These are phyloP conservation scores for Bryum argenteum DNA, from an alignment of 225 moss, liverwort and hornwort species.

Conservation along the genomic window DNA sequence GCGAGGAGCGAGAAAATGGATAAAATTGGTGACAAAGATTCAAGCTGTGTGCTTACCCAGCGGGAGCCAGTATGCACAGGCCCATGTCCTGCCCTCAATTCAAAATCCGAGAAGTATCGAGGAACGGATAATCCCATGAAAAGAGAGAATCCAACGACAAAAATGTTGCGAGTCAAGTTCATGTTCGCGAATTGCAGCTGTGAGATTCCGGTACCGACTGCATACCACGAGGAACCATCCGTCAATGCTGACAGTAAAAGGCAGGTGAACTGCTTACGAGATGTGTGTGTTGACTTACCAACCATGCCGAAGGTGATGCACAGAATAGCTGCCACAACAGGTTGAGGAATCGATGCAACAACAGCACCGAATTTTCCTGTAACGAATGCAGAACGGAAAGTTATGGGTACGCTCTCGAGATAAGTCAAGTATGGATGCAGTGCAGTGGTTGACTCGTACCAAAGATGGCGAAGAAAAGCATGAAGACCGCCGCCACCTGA, in stretches of 20 bases:
- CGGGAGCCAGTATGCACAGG: conserved; percentile 69
- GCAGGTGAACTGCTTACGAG: not conserved
- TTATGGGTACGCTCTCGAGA: too few relatives aligned
- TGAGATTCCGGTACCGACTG: conserved; percentile 75
- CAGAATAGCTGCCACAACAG: conserved; percentile 52
- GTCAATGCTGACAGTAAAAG: not conserved
- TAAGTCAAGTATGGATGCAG: not conserved
- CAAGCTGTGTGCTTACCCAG: conserved; percentile 49
- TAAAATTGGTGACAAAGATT: not conserved
- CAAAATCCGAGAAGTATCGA: conserved; percentile 65
- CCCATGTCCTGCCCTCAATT: conserved; percentile 64
- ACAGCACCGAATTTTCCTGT: conserved; percentile 50
- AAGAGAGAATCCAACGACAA: conserved; percentile 72
- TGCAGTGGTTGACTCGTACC: conserved; percentile 10
- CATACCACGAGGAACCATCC: conserved; percentile 17
- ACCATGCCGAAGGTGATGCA: conserved; percentile 53
- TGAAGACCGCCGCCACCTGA: conserved; percentile 54
- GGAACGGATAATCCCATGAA: conserved; percentile 79
- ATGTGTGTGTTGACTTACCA: conserved; percentile 23
- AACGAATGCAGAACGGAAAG: not conserved
- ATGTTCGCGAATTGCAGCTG: conserved; percentile 63
- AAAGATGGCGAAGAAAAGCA: conserved; percentile 50
- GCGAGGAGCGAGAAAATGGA: not conserved
- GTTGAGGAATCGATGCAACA: conserved; percentile 47
- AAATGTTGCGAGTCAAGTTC: conserved; percentile 68